These are phyloP conservation scores for Leavenworthia alabamica DNA, from an alignment of 345 rosid genomes.

Conservation along the genomic window DNA sequence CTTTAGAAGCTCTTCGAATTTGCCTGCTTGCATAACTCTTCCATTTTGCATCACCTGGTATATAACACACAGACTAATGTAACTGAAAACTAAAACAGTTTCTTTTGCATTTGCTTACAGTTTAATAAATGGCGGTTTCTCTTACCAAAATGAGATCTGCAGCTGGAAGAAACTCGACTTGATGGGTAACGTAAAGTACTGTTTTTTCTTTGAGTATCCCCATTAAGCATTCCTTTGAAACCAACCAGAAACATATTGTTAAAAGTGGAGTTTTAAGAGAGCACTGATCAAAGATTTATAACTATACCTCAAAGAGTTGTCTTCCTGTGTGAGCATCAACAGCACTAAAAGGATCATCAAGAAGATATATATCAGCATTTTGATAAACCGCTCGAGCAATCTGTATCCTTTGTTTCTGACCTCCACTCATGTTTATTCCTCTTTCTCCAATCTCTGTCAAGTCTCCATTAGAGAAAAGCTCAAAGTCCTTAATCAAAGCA, in stretches of 20 bases:
- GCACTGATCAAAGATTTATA: background rate
- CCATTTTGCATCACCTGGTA: constrained; percentile 89
- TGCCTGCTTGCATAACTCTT: constrained; percentile 75
- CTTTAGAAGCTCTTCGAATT: constrained; percentile 59
- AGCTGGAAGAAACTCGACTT: constrained; percentile 93
- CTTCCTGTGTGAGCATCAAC: constrained; percentile 97
- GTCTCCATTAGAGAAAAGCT: constrained; percentile 71
- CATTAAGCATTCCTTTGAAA: constrained; percentile 76
- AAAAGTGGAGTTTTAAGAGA: background rate
- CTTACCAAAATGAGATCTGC: constrained; percentile 91
- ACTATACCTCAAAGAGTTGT: constrained; percentile 62
- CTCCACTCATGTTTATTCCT: constrained; percentile 97
- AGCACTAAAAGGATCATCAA: constrained; percentile 94
- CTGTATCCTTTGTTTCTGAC: constrained; percentile 93
- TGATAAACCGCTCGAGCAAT: constrained; percentile 91
- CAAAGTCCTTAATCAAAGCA: constrained; percentile 72
- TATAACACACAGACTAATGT: constrained; percentile 14
- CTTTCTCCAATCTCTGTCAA: constrained; percentile 90
- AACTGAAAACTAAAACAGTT: background rate
- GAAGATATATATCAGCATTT: constrained; percentile 80
- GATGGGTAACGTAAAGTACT: constrained; percentile 81
- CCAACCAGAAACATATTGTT: background rate
- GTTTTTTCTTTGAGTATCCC: constrained; percentile 75
- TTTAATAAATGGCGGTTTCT: background rate
- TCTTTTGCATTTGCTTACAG: background rate